Evolutionary conservation across 2,329 filamentous ascomycete species (phyloP).

Genomic region (Aspergillaceae sp.): DNA sequence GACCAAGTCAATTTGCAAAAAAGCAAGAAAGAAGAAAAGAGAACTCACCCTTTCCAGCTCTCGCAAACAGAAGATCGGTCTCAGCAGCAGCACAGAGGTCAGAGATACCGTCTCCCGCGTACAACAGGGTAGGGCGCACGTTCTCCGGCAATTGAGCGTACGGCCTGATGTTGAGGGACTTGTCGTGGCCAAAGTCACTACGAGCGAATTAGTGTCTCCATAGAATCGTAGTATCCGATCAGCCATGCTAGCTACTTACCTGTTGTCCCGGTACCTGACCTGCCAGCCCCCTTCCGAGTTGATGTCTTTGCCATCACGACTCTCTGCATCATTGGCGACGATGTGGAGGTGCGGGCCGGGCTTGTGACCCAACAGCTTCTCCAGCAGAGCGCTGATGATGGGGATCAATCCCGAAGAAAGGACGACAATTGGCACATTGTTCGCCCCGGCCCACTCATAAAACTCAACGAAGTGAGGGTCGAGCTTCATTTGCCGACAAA

Average conservation of each 20-base stretch:
- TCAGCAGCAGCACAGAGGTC: slow-evolving; percentile 87
- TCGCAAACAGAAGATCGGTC: slow-evolving; percentile 88
- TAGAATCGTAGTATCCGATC: not conserved
- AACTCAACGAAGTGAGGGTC: slow-evolving; percentile 86
- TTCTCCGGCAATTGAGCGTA: slow-evolving; percentile 60
- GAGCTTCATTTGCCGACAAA: slow-evolving; percentile 74
- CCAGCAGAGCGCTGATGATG: slow-evolving; percentile 75
- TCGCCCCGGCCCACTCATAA: slow-evolving; percentile 67
- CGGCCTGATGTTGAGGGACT: slow-evolving; percentile 80
- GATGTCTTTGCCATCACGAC: slow-evolving; percentile 59
- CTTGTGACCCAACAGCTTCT: slow-evolving; percentile 71
- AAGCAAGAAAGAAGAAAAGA: slow-evolving; percentile 1
- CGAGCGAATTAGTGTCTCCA: slow-evolving; percentile 2
- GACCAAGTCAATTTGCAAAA: slow-evolving; percentile 7
- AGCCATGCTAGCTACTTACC: slow-evolving; percentile 36
- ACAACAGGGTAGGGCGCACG: slow-evolving; percentile 75
- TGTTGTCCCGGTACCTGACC: slow-evolving; percentile 82
- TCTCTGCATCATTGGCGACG: slow-evolving; percentile 73
- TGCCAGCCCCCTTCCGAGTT: slow-evolving; percentile 78
- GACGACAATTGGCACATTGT: slow-evolving; percentile 87
- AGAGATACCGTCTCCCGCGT: slow-evolving; percentile 89
- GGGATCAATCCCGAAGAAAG: slow-evolving; percentile 89
- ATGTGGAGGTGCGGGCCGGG: slow-evolving; percentile 64
- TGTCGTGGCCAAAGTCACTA: slow-evolving; percentile 90
- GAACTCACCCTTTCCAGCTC: slow-evolving; percentile 68